Base-by-base conservation (phyloP, 2,329 filamentous ascomycete species). In the Ilyonectria sp. region DNA sequence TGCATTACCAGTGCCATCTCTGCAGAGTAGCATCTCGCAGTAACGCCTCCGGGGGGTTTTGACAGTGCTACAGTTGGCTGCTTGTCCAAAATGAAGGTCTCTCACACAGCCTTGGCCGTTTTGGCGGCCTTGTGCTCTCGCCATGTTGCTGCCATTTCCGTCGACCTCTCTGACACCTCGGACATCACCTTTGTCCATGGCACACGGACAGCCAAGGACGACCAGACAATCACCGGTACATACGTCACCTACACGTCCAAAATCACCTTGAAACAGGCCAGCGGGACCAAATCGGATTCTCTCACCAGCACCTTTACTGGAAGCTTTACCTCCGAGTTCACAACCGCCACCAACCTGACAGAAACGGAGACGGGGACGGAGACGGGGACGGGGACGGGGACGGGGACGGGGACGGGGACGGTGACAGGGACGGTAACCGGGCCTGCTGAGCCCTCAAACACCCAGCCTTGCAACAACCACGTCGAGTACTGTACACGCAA, bases 401-500 rank as follows among this genome's bases (percentile, higher is more conserved):
- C 81, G 29, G 71, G 40, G 15, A 43, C 40, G 76, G 47, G 9
- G 47, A 84, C 85, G 13, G 79, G 82, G 11, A 82, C 81, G 43
- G 79, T 79, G 43, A 84, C 85, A 11, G 79, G 83, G 10, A 82
- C 81, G 29, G 71, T 81, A 29, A 78, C 78, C 15, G 80, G 44
- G n/a, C 21, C 46, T 2, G 68, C 71, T 55, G 73, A 78, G 57
- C 86, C 91, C 1, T 89, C 87, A 52, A 95, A 95, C 79, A 95
- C 92, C 0, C 90, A 90, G 66, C 90, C 93, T 5, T 97, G 94
- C 85, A 97, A 97, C 81, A 90, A 90, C 78, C 90, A 93, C 73
- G 82, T 91, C 26, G 93, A 95, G 80, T 90, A 96, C 75, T 97
- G 94, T 83, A 82, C 81, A 6, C 89, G 93, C 66, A 91, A 89